Evolutionary conservation across 768 basidiomycete species (phyloP), one percentile per base, ranked within the genome.

Genomic region (Erythrobasidium yunnanense): DNA sequence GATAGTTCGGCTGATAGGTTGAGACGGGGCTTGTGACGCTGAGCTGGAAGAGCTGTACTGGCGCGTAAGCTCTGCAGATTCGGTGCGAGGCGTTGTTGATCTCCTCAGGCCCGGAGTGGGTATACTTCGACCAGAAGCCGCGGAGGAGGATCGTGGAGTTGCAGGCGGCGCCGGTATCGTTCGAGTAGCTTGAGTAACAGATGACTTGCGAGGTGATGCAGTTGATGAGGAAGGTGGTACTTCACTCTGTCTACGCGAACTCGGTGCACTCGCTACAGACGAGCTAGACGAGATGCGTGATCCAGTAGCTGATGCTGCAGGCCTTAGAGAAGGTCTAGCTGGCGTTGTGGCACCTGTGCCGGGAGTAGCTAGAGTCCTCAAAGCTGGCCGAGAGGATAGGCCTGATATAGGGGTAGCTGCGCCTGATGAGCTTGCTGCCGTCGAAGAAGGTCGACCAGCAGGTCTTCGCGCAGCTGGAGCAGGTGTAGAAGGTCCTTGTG

Each of bases 11-110:
- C n/a, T n/a, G n/a, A n/a, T n/a, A n/a, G n/a, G n/a, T n/a, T n/a
- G n/a, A n/a, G n/a, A n/a, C n/a, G n/a, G n/a, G n/a, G n/a, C n/a
- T n/a, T n/a, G n/a, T n/a, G n/a, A n/a, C n/a, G n/a, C n/a, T n/a
- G n/a, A n/a, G n/a, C n/a, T n/a, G n/a, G n/a, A n/a, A n/a, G n/a
- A n/a, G n/a, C n/a, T n/a, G n/a, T n/a, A n/a, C n/a, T n/a, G n/a
- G n/a, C n/a, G n/a, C n/a, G n/a, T n/a, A n/a, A n/a, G n/a, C 7
- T 62, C 76, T 72, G 87, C 85, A 56, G 49, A 7, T 8, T 13
- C 49, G 49, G 11, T 51, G 8, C 71, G 0, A 23, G 66, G 1
- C 11, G 49, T 13, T 25, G 49, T 25, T 15, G 49, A 51, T 42
- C 38, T 11, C 11, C 38, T 11, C n/a, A 42, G 38, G 11, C 38